Evolutionary conservation across 2,329 filamentous ascomycete species (phyloP), one percentile per base, ranked within the genome.

Genomic region (Trichoderma endophyticum): DNA sequence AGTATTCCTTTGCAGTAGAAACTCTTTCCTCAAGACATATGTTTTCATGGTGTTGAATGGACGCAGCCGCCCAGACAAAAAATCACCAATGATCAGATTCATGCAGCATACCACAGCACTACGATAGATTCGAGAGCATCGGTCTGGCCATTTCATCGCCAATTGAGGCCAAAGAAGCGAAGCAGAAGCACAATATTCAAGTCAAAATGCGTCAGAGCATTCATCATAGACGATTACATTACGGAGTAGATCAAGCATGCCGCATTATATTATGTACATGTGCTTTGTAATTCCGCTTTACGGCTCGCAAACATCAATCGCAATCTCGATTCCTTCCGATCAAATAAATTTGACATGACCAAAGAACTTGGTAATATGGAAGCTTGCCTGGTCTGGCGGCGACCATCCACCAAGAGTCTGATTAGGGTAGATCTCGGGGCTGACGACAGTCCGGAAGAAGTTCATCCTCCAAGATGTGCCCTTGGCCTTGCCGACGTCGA

Each of bases 381-480:
- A 86, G 75, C 80, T 86, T 0, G 84, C 80, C 75, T 82, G 77
- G 72, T 84, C 77, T 1, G 85, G 83, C 3, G 82, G 79, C 72
- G 77, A 86, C 85, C 85, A 87, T 7, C 80, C 84, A 18, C 84
- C 84, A 6, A 85, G 78, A 1, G 73, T 74, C 77, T 86, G 84
- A 43, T 82, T 78, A 0, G 85, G 85, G 74, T 80, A 86, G 9
- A 79, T 85, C 1, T 79, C 77, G 0, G 81, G 81, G 30, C 80
- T 79, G 4, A 83, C 83, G 34, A 85, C 77, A 3, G 84, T 86
- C 59, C 85, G 81, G 77, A 87, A 85, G 74, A 87, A 87, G 76
- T 87, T 86, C 84, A 86, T 86, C 71, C 85, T 80, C 85, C 85
- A 87, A 73, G 79, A 68, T 0, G 84, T 86, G 26, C 83, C 83